phyloP scores from a whole-genome alignment of 2,329 filamentous ascomycete species.

The Pseudogymnoascus sp. region DNA sequence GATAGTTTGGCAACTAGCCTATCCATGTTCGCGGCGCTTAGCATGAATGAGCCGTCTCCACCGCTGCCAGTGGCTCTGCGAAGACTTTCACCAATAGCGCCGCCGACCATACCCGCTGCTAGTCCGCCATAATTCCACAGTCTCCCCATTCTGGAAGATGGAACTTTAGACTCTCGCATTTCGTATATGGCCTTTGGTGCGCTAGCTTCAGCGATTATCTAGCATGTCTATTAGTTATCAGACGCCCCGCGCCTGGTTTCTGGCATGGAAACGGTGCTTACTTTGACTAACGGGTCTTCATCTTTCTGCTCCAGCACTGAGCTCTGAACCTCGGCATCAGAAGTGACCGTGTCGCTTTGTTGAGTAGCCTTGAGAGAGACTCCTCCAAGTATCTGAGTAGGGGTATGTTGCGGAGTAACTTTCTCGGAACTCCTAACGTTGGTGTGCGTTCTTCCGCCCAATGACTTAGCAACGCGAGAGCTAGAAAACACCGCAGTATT shows the following conservation, averaged over 20 bases:
- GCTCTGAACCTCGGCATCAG: background rate
- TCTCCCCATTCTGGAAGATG: conserved; percentile 76
- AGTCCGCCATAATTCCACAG: conserved; percentile 93
- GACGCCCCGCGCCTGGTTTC: background rate
- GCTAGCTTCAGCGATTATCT: conserved; percentile 18
- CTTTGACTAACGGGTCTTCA: background rate
- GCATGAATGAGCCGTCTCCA: conserved; percentile 67
- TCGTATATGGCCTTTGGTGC: conserved; percentile 45
- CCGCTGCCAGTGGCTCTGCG: conserved; percentile 69
- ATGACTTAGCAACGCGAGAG: conserved; percentile 46
- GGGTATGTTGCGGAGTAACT: background rate
- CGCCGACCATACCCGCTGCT: conserved; percentile 90
- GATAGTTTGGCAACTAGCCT: conserved; percentile 87
- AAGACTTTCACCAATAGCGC: conserved; percentile 77
- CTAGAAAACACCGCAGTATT: conserved; percentile 57
- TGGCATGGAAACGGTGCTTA: background rate
- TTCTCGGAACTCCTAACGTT: background rate
- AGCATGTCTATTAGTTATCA: conserved; percentile 34
- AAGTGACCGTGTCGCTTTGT: background rate
- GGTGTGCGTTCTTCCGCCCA: conserved; percentile 38
- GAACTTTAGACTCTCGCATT: conserved; percentile 82
- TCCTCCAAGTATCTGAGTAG: background rate
- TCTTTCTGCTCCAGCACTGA: background rate
- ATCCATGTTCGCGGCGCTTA: conserved; percentile 88
- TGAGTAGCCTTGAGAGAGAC: background rate